Base-by-base conservation (phyloP, 164 flowering plant species). In the Magnolia officinalis region DNA sequence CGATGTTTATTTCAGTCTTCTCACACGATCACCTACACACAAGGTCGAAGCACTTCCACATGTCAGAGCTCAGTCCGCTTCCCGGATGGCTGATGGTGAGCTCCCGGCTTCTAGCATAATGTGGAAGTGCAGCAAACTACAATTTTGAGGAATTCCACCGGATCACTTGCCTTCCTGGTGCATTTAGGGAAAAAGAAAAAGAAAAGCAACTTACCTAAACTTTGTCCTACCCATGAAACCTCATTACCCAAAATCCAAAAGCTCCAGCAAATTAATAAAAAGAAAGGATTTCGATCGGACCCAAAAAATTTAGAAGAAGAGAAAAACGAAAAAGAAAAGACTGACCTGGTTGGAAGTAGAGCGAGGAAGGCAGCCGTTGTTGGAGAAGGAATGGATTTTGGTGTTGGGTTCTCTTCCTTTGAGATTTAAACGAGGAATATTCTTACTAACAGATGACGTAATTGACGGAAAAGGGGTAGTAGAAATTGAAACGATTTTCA, bases 331-430 rank as follows among this genome's bases (percentile, higher is more conserved):
- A 14, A 50, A 16, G 20, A 50, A 78, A n/a, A 26, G 29, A 74
- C 84, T 75, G 19, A 85, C 89, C 83, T 69, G 66, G 71, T 70
- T 67, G 14, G 82, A 81, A 76, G 72, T 59, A 71, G 81, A 85
- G 67, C 13, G 31, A 70, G 83, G 67, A 84, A 71, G 77, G 67
- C 81, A 78, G 49, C 85, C 83, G 29, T 80, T 83, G 13, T 71
- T 72, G 45, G 76, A 72, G 71, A 67, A 50, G 45, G 83, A 81
- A 63, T 16, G 59, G 45, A 81, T 59, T 73, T 71, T 66, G 8
- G n/a, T 50, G 73, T 31, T 67, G 73, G 78, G 20, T 50, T 50
- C 52, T 68, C 73, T 75, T 64, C 81, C 73, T 55, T 63, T 71
- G 73, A 78, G 73, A 23, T 20, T 72, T 72, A 81, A 78, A 5